Base-by-base conservation (phyloP, 164 flowering plant species). In the Santalum album region DNA sequence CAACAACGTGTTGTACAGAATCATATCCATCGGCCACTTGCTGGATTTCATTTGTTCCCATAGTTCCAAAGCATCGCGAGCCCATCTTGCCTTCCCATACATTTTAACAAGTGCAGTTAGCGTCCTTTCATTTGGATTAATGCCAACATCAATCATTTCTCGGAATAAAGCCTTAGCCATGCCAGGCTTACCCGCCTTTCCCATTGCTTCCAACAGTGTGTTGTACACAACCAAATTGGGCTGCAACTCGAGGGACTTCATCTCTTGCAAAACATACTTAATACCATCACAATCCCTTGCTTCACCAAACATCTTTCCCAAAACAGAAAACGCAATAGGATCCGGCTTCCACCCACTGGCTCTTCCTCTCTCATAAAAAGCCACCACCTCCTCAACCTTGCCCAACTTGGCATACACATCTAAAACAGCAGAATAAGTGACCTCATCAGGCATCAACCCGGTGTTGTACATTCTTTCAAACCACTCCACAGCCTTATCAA, bases 361-460 rank as follows among this genome's bases (percentile, higher is more conserved):
- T 42, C 92, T 73, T 19, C 78, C 99, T 55, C 90, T 76, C 63
- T 87, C 96, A 71, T 87, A 92, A 79, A 92, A 77, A 63, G 80
- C 83, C 72, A 85, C 54, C 23, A 77, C 99, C 65, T 92, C 92
- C 77, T 83, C 96, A 45, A 83, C 88, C 62, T 78, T 89, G 43
- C 90, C 89, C 59, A 83, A 58, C 54, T 76, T 78, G 2, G 87
- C 94, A 79, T 86, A 92, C 50, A 89, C 94, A 75, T 92, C 96
- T 45, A 92, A 62, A 53, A 86, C 64, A 51, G 90, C 90, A 46
- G 94, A 92, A 53, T 86, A 92, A 21, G 96, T 92, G 12, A 92
- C 95, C 68, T 92, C 96, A 70, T 88, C 98, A 49, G 98, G 98
- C 89, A 86, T 82, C 58, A 85, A 57, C 25, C 96, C 96, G 25